Evolutionary conservation across 306 rosid species (phyloP).

Genomic region (Pyrus communis): DNA sequence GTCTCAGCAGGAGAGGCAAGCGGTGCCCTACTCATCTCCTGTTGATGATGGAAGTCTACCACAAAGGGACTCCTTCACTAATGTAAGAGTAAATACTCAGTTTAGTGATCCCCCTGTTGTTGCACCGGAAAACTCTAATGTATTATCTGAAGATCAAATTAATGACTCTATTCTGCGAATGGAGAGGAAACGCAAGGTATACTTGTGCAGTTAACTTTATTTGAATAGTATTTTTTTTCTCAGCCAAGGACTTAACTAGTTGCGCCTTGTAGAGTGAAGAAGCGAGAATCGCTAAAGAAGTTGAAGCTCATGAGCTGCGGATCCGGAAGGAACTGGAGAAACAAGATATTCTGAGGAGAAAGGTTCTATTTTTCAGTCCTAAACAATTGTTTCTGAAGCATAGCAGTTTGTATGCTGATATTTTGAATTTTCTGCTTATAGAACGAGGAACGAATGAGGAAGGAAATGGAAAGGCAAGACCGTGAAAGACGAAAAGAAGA

Average conservation of each 20-base stretch:
- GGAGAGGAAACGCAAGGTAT: slow-evolving; percentile 87
- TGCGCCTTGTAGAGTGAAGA: slow-evolving; percentile 62
- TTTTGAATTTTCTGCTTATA: slow-evolving; percentile 21
- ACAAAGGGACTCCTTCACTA: slow-evolving; percentile 51
- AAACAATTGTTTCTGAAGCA: not conserved
- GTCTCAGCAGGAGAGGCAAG: slow-evolving; percentile 63
- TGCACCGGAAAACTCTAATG: slow-evolving; percentile 52
- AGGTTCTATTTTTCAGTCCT: slow-evolving; percentile 39
- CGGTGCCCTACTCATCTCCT: slow-evolving; percentile 47
- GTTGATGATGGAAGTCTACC: slow-evolving; percentile 38
- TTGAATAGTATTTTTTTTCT: not conserved
- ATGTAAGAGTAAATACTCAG: slow-evolving; percentile 40
- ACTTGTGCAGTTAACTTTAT: not conserved
- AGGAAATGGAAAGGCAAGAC: slow-evolving; percentile 87
- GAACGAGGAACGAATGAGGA: slow-evolving; percentile 79
- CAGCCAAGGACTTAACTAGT: slow-evolving; percentile 6
- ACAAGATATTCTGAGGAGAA: slow-evolving; percentile 81
- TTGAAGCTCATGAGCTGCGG: slow-evolving; percentile 75
- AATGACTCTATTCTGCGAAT: slow-evolving; percentile 43
- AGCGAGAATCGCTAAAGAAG: slow-evolving; percentile 59
- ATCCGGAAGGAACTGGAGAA: slow-evolving; percentile 88
- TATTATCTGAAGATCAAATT: slow-evolving; percentile 47
- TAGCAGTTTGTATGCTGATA: slow-evolving; percentile 4
- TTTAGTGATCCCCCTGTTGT: slow-evolving; percentile 44
- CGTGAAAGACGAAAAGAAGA: slow-evolving; percentile 95